phyloP scores from a whole-genome alignment of 177 flowering plant species.

The Vitis hybrid region DNA sequence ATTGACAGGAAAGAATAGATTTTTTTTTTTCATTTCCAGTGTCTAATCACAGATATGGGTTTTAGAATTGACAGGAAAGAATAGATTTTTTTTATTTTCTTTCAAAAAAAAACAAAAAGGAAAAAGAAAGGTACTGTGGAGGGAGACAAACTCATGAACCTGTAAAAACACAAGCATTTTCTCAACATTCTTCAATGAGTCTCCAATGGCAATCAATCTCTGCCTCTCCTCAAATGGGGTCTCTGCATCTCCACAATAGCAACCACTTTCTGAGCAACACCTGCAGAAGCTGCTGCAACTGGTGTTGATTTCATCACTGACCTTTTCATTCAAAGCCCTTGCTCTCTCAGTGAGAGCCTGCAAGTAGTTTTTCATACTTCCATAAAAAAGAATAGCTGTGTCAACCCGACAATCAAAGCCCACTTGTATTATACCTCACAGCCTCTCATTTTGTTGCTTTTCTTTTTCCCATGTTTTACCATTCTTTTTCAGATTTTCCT shows the following conservation, averaged over 20 bases:
- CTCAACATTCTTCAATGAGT: conserved; percentile 29
- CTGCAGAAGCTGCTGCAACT: conserved; percentile 11
- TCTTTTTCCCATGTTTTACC: background rate
- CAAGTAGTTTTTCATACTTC: conserved; percentile 17
- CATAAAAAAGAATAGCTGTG: conserved; percentile 11
- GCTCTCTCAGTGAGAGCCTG: conserved; percentile 29
- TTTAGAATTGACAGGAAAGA: too few species aligned
- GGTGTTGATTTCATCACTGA: conserved; percentile 20
- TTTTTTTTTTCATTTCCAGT: too few species aligned
- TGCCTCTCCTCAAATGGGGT: conserved; percentile 26
- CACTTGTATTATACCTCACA: background rate
- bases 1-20: too few species aligned
- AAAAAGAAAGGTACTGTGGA: background rate
- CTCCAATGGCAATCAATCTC: conserved; percentile 28
- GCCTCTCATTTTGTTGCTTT: background rate
- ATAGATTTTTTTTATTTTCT: too few species aligned
- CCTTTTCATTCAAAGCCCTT: conserved; percentile 20
- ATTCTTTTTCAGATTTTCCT: background rate
- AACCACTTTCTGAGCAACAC: conserved; percentile 17
- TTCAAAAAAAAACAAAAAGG: background rate
- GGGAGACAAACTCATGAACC: conserved; percentile 11
- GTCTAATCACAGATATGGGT: too few species aligned
- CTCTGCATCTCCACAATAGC: conserved; percentile 5
- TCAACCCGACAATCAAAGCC: conserved; percentile 10
- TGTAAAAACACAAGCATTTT: conserved; percentile 22